Evolutionary conservation across 2,329 filamentous ascomycete species (phyloP).

Genomic region (Microdochium bolleyi): DNA sequence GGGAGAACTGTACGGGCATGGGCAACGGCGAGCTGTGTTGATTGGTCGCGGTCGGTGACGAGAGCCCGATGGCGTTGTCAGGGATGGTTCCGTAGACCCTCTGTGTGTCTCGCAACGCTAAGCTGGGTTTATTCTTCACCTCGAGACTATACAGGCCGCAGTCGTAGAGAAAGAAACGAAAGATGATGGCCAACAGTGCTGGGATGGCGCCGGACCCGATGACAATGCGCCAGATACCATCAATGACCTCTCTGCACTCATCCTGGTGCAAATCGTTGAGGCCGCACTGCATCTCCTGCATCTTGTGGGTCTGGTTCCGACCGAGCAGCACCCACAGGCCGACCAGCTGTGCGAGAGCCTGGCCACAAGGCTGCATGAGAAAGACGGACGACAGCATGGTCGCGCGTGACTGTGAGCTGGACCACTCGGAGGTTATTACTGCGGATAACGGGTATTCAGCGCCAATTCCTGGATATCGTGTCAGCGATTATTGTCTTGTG

Average conservation of each 20-base stretch:
- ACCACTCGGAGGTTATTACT: conserved; percentile 60
- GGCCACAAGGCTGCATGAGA: conserved; percentile 61
- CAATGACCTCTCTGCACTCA: conserved; percentile 39
- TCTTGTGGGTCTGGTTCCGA: conserved; percentile 24
- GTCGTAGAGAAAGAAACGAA: conserved; percentile 60
- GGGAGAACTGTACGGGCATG: conserved; percentile 40
- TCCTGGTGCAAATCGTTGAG: conserved; percentile 33
- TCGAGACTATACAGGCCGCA: conserved; percentile 58
- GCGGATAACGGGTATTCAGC: conserved; percentile 61
- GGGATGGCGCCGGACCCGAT: conserved; percentile 58
- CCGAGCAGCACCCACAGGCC: conserved; percentile 45
- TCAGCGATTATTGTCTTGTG: neutral
- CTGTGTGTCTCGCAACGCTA: conserved; percentile 52
- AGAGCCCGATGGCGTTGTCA: conserved; percentile 23
- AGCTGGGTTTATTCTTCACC: conserved; percentile 52
- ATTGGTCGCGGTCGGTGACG: conserved; percentile 15
- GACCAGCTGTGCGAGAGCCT: conserved; percentile 56
- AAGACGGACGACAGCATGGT: conserved; percentile 62
- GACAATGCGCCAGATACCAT: conserved; percentile 60
- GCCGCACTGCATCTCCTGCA: conserved; percentile 38
- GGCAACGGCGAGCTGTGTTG: conserved; percentile 15
- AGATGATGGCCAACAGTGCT: conserved; percentile 54
- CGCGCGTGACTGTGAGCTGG: conserved; percentile 54
- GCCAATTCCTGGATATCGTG: conserved; percentile 42
- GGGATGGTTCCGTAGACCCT: conserved; percentile 39